Conservation (phyloP, 768 basidiomycete genomes). For the Podaxis sp. region DNA sequence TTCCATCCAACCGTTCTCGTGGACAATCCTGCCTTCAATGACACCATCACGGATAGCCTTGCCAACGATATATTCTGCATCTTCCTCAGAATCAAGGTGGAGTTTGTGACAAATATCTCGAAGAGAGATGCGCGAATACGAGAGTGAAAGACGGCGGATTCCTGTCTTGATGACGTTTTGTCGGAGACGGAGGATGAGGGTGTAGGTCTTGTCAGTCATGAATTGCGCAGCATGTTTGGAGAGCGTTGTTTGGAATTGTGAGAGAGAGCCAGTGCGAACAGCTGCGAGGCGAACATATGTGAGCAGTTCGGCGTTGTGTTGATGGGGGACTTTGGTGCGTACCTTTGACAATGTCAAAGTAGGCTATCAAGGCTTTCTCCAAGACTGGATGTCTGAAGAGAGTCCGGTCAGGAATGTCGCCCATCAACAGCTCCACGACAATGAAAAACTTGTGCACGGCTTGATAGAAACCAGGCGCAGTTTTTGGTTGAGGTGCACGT, state of each 20-base stretch:
- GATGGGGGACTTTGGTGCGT: conserved; percentile 19
- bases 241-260: conserved; percentile 89
- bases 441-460: conserved; percentile 94
- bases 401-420: conserved; percentile 92
- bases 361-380: conserved; percentile 80
- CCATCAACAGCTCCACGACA: conserved; percentile 94
- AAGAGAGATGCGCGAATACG: conserved; percentile 93
- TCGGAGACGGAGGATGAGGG: conserved; percentile 90
- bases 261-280: conserved; percentile 91
- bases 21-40: conserved; percentile 88
- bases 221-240: conserved; percentile 74
- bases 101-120: conserved; percentile 94
- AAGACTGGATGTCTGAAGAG: conserved; percentile 91
- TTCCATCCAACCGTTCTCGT: conserved; percentile 96
- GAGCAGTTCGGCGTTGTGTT: not conserved
- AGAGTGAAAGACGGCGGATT: conserved; percentile 88
- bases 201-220: conserved; percentile 84
- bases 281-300: conserved; percentile 44
- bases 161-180: conserved; percentile 99
- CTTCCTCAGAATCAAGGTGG: conserved; percentile 93
- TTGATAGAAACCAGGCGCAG: conserved; percentile 95
- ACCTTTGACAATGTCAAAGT: conserved; percentile 98
- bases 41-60: conserved; percentile 98
- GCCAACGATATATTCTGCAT: conserved; percentile 97
- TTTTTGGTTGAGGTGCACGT: conserved; percentile 82